Evolutionary conservation across 2,329 filamentous ascomycete species (phyloP).

Genomic region (Monosporascus sp.): DNA sequence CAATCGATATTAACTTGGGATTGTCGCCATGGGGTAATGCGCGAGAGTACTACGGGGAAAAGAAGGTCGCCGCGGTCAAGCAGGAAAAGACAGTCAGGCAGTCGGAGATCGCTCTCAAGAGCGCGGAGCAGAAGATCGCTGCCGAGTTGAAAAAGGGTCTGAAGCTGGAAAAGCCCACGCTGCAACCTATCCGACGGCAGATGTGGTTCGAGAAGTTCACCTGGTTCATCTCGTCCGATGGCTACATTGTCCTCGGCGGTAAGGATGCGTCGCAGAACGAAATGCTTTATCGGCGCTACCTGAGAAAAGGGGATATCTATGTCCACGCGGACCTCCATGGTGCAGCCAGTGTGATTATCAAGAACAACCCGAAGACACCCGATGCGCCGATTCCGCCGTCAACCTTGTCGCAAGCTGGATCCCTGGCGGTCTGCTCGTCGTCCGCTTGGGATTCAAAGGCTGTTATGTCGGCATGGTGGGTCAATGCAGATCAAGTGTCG

Average conservation of each 20-base stretch:
- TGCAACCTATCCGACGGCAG: constrained; percentile 76
- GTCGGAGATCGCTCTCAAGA: constrained; percentile 78
- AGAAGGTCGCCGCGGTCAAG: constrained; percentile 76
- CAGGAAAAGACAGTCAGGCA: constrained; percentile 81
- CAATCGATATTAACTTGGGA: constrained; percentile 79
- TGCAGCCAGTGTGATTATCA: constrained; percentile 80
- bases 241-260: constrained; percentile 85
- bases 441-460: constrained; percentile 95
- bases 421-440: constrained; percentile 77
- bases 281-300: constrained; percentile 78
- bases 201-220: constrained; percentile 97
- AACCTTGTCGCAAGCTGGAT: constrained; percentile 85
- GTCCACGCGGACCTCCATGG: constrained; percentile 86
- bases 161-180: constrained; percentile 84
- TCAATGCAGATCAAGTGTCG: constrained; percentile 80
- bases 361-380: constrained; percentile 72
- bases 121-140: constrained; percentile 80
- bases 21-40: constrained; percentile 87
- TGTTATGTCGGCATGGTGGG: constrained; percentile 95
- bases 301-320: constrained; percentile 87
- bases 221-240: constrained; percentile 94
- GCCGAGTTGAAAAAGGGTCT: constrained; percentile 81
- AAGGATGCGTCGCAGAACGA: constrained; percentile 88
- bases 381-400: constrained; percentile 87
- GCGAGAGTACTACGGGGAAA: constrained; percentile 86